Conservation (phyloP, 169 alveolate genomes). For the Cryptosporidium muris region DNA sequence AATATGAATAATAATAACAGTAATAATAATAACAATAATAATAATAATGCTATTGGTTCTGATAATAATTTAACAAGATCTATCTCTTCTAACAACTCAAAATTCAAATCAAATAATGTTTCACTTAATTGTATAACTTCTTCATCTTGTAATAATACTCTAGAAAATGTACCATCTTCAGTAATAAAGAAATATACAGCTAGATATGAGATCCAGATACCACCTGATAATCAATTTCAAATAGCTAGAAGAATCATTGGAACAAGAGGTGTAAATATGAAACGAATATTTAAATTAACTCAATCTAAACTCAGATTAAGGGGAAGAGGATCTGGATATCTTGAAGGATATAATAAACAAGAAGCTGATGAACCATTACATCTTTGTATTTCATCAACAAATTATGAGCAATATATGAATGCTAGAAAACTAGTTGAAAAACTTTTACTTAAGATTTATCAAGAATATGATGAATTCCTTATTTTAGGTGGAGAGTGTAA, state of each 20-base stretch:
- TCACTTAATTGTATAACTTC: conserved; percentile 16
- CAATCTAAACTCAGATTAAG: conserved; percentile 89
- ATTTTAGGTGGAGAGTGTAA: conserved; percentile 1
- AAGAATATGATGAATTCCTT: conserved; percentile 86
- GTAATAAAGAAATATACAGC: conserved; percentile 88
- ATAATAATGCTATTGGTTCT: not conserved
- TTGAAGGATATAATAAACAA: conserved; percentile 90
- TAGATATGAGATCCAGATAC: conserved; percentile 90
- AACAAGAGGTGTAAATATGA: conserved; percentile 91
- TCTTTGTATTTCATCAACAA: conserved; percentile 90
- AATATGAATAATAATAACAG: not conserved
- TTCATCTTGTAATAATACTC: not conserved
- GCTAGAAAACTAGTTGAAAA: conserved; percentile 89
- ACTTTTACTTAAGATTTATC: conserved; percentile 84
- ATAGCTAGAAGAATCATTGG: conserved; percentile 93
- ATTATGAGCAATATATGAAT: conserved; percentile 83
- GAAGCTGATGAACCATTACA: conserved; percentile 92
- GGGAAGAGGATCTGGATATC: conserved; percentile 94
- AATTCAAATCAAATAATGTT: not conserved
- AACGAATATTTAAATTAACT: conserved; percentile 86
- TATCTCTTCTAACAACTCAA: no score
- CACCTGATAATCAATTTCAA: conserved; percentile 90
- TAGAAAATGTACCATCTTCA: not conserved
- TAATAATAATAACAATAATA: not conserved
- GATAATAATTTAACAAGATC: no score